phyloP scores from a whole-genome alignment of 352 stramenopile genomes.

The Phytophthora fragariae region DNA sequence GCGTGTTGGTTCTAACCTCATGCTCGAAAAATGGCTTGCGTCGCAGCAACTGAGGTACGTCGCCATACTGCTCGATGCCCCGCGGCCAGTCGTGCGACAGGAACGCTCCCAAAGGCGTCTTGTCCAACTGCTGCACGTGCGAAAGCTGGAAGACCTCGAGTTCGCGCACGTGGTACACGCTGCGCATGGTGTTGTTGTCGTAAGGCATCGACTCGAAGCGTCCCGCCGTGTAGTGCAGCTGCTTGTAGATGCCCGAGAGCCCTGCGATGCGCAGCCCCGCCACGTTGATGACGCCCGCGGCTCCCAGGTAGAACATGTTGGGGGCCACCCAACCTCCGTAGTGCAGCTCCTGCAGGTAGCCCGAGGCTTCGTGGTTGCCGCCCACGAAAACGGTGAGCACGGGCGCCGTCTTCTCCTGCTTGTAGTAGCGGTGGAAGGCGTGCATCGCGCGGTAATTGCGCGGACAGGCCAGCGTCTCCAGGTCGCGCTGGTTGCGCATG shows the following conservation, averaged over 20 bases:
- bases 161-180: slow-evolving; percentile 96
- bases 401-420: slow-evolving; percentile 90
- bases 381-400: slow-evolving; percentile 98
- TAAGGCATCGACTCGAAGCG: slow-evolving; percentile 90
- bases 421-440: slow-evolving; percentile 97
- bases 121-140: slow-evolving; percentile 67
- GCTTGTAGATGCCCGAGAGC: slow-evolving; percentile 98
- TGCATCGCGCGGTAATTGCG: slow-evolving; percentile 95
- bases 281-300: slow-evolving; percentile 93
- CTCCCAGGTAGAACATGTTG: slow-evolving; percentile 99
- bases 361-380: slow-evolving; percentile 99
- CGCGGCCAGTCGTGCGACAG: slow-evolving; percentile 99
- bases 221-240: slow-evolving; percentile 89
- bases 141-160: slow-evolving; percentile 94
- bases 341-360: slow-evolving; percentile 96
- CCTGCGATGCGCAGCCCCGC: slow-evolving; percentile 96
- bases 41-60: slow-evolving; percentile 89
- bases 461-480: slow-evolving; percentile 95
- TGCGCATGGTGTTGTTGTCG: slow-evolving; percentile 87
- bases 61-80: slow-evolving; percentile 96
- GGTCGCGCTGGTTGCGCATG: slow-evolving; percentile 95
- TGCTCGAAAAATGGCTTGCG: slow-evolving; percentile 96
- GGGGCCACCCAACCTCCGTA: slow-evolving; percentile 98
- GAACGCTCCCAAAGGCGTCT: slow-evolving; percentile 88
- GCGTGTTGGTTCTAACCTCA: slow-evolving; percentile 93